These are phyloP conservation scores for Artemisia annua DNA, from an alignment of 129 eudicot genomes.

Conservation along the genomic window DNA sequence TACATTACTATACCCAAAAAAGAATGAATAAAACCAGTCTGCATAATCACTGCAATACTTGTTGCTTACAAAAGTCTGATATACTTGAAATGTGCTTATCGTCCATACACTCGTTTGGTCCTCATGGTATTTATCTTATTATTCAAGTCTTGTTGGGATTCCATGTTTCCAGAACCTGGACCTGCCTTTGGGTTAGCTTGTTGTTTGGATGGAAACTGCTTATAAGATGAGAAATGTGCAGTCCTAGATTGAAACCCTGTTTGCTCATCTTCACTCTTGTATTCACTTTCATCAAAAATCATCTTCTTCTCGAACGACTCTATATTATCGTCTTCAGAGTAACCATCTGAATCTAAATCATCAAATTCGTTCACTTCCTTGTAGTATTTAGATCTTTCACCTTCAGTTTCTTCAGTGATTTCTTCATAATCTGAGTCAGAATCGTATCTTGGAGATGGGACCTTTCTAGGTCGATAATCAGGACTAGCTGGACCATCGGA, in stretches of 20 bases:
- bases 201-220: slow-evolving; percentile 27
- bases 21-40: slow-evolving; percentile 5
- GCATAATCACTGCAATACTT: slow-evolving; percentile 11
- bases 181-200: slow-evolving; percentile 23
- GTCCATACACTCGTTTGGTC: slow-evolving; percentile 33
- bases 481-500: slow-evolving; percentile 39
- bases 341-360: slow-evolving; percentile 41
- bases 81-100: slow-evolving; percentile 15
- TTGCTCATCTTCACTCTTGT: slow-evolving; percentile 19
- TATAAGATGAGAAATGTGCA: slow-evolving; percentile 26
- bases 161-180: not conserved
- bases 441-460: slow-evolving; percentile 25
- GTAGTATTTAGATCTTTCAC: slow-evolving; percentile 20
- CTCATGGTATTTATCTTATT: slow-evolving; percentile 44
- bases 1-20: slow-evolving; percentile 7
- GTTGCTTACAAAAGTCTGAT: slow-evolving; percentile 17
- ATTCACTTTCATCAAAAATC: slow-evolving; percentile 45
- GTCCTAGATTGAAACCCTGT: slow-evolving; percentile 3
- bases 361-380: slow-evolving; percentile 21
- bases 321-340: slow-evolving; percentile 18
- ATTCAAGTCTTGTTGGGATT: slow-evolving; percentile 18
- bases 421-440: slow-evolving; percentile 26
- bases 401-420: slow-evolving; percentile 5
- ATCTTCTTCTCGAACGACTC: slow-evolving; percentile 23
- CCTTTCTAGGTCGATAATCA: slow-evolving; percentile 9